These are phyloP conservation scores for Lentinula aciculospora DNA, from an alignment of 768 basidiomycete genomes.

Conservation along the genomic window DNA sequence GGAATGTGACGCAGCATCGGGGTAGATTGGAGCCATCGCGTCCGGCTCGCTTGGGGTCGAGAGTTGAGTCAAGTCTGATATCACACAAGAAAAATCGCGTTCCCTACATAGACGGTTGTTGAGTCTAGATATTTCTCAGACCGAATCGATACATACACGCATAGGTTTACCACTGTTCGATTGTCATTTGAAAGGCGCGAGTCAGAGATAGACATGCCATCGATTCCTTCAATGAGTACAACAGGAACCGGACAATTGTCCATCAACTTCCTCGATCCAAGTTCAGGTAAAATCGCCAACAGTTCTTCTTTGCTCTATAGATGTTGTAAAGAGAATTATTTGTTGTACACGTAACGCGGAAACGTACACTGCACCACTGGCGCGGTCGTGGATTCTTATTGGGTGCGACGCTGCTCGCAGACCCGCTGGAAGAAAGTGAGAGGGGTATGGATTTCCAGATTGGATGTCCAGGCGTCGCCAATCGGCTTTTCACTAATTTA, in stretches of 20 bases:
- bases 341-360: neutral
- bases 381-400: neutral
- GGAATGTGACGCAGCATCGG: neutral
- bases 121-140: neutral
- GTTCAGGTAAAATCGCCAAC: slow-evolving; percentile 23
- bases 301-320: slow-evolving; percentile 24
- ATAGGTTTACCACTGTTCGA: slow-evolving; percentile 10
- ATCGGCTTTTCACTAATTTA: neutral
- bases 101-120: neutral
- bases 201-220: slow-evolving; percentile 15
- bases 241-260: slow-evolving; percentile 21
- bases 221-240: slow-evolving; percentile 20
- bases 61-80: neutral
- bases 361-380: slow-evolving; percentile 4
- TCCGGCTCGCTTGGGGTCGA: neutral
- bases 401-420: neutral
- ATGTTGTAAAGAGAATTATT: neutral
- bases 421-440: neutral
- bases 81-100: neutral
- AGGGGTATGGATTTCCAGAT: neutral
- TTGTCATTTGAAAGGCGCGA: neutral
- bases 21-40: neutral
- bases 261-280: slow-evolving; percentile 19
- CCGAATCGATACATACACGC: slow-evolving; percentile 4
- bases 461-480: neutral